Base-by-base conservation (phyloP, 208 protist genomes). In the Angomonas desouzai region DNA sequence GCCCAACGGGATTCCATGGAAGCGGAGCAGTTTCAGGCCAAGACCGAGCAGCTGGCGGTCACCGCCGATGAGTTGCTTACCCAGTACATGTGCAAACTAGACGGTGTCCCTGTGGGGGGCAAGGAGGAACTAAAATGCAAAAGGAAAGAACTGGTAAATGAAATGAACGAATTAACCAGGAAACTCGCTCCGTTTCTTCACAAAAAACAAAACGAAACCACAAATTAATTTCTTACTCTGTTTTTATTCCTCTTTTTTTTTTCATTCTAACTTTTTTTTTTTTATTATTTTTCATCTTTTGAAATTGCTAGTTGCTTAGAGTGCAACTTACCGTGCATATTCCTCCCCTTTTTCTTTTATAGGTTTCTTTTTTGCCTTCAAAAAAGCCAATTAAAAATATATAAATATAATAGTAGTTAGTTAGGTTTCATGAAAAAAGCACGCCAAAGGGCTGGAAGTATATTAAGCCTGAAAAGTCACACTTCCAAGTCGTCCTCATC, bases 241-340 rank as follows among this genome's bases (percentile, higher is more conserved):
- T 27, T 51, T 56, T 0, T 47, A 20, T 55, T 1, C 45, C 25
- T 20, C 45, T 64, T 40, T 62, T 74, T 36, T 74, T 63, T 62
- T 66, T 51, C 23, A 33, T n/a, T 20, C 60, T 57, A 55, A 29
- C 53, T 33, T 53, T 23, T 61, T 56, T 23, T 33, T 49, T 28
- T 64, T 59, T 61, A 23, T 36, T 49, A 25, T 4, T 10, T n/a
- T 64, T 25, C 18, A 25, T 64, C 22, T 48, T 32, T n/a, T n/a
- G n/a, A n/a, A n/a, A n/a, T n/a, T n/a, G n/a, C n/a, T n/a, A n/a
- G n/a, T n/a, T n/a, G n/a, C n/a, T n/a, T n/a, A n/a, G n/a, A n/a
- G n/a, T n/a, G n/a, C n/a, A n/a, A n/a, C n/a, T n/a, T n/a, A n/a
- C n/a, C n/a, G n/a, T n/a, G n/a, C n/a, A n/a, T n/a, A 16, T 64